A percentile compares a stretch with the other conserved stretches of the same genome.
Evolutionary conservation across 805 yeast genomes (phyloP).

Genomic region (Barnettozyma populi): DNA sequence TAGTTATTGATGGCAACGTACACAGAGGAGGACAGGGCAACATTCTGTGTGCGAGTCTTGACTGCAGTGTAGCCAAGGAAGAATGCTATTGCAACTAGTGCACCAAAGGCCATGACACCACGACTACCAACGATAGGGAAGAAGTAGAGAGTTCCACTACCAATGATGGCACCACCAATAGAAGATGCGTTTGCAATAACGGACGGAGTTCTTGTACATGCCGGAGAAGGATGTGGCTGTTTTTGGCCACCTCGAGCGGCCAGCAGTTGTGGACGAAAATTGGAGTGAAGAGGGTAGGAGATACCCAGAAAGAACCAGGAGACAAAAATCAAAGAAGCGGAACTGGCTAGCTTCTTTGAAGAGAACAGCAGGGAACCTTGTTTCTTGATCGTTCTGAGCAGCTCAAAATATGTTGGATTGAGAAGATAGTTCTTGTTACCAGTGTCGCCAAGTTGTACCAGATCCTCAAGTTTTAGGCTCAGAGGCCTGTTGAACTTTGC

Average conservation of each 20-base stretch:
- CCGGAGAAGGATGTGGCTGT: conserved; percentile 33
- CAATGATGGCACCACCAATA: conserved; percentile 44
- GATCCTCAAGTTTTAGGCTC: conserved; percentile 40
- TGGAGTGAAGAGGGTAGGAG: conserved; percentile 46
- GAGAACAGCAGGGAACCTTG: conserved; percentile 41
- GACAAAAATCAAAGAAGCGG: conserved; percentile 36
- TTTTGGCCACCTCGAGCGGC: conserved; percentile 42
- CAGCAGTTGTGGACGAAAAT: conserved; percentile 45
- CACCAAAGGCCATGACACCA: conserved; percentile 50
- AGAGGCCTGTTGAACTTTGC: conserved; percentile 35
- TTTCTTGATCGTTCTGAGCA: conserved; percentile 26
- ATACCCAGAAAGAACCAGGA: conserved; percentile 52
- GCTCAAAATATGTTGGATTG: conserved; percentile 24
- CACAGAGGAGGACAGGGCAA: conserved; percentile 32
- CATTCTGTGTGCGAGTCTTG: conserved; percentile 45
- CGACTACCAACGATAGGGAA: conserved; percentile 41
- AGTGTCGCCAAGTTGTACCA: conserved; percentile 38
- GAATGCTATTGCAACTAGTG: conserved; percentile 47
- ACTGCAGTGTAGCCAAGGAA: conserved; percentile 61
- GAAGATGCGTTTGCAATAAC: conserved; percentile 39
- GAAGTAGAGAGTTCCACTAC: conserved; percentile 32
- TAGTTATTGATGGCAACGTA: conserved; percentile 41
- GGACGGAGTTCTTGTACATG: conserved; percentile 43
- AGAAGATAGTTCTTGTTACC: conserved; percentile 23
- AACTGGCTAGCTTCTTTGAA: conserved; percentile 32